Conservation (phyloP, 495 filamentous ascomycete genomes). For the Apiosordaria backusii region DNA sequence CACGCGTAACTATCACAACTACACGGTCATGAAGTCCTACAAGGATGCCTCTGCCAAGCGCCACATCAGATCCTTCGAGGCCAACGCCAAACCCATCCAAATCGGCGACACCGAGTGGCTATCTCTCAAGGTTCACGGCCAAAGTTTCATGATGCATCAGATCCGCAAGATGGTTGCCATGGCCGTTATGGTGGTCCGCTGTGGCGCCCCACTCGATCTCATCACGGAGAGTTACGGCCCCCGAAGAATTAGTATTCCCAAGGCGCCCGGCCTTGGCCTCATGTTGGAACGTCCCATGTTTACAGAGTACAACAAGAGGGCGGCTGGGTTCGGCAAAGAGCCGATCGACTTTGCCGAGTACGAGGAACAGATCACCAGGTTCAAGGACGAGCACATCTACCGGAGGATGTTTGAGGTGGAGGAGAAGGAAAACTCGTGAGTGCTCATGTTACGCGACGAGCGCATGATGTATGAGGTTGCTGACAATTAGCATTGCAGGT, state of each 20-base stretch:
- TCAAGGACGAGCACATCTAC: constrained; percentile 94
- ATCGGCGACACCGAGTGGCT: constrained; percentile 94
- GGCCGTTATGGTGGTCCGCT: constrained; percentile 77
- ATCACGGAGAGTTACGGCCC: constrained; percentile 67
- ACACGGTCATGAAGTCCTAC: constrained; percentile 80
- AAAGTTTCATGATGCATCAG: constrained; percentile 99
- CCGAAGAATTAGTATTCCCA: constrained; percentile 77
- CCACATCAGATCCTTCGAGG: constrained; percentile 83
- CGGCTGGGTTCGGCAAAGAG: constrained; percentile 50
- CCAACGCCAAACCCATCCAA: constrained; percentile 66
- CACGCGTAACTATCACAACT: constrained; percentile 91
- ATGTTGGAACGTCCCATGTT: constrained; percentile 90
- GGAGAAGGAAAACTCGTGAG: constrained; percentile 70
- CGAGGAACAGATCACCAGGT: constrained; percentile 72
- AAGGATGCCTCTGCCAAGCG: constrained; percentile 79
- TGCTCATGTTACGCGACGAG: constrained; percentile 13
- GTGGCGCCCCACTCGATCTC: constrained; percentile 62
- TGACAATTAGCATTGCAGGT: constrained; percentile 45
- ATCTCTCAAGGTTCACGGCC: constrained; percentile 90
- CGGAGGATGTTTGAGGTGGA: constrained; percentile 85
- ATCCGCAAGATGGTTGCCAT: constrained; percentile 98
- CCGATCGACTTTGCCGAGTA: constrained; percentile 74
- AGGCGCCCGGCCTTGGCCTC: constrained; percentile 84
- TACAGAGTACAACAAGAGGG: constrained; percentile 70
- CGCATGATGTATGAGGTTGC: constrained; percentile 1